These are phyloP conservation scores for Penicillium macrosclerotiorum DNA, from an alignment of 495 filamentous ascomycete species.

Conservation along the genomic window DNA sequence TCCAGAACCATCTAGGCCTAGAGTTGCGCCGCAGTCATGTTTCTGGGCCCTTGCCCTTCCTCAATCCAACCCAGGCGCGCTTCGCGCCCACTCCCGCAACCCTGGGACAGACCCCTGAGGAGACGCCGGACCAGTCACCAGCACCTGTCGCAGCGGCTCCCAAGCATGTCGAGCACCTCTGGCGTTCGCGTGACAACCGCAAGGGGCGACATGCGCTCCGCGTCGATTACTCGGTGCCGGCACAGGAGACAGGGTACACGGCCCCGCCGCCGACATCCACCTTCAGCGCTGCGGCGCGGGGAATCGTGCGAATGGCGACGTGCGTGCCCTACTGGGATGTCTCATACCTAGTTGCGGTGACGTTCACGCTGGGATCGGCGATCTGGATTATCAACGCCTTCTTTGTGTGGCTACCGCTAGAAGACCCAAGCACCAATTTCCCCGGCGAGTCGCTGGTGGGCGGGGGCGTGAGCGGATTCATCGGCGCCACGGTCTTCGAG, in stretches of 20 bases:
- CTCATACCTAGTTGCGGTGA: conserved; percentile 61
- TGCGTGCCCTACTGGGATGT: conserved; percentile 66
- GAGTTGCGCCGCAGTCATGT: conserved; percentile 13
- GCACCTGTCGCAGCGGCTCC: conserved; percentile 4
- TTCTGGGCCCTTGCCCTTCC: conserved; percentile 19
- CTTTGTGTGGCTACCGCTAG: conserved; percentile 63
- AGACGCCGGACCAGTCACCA: background rate
- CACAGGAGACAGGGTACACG: conserved; percentile 23
- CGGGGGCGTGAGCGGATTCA: conserved; percentile 63
- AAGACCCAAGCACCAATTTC: conserved; percentile 54
- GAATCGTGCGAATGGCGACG: conserved; percentile 55
- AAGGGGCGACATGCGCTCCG: conserved; percentile 64
- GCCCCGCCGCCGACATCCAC: conserved; percentile 46
- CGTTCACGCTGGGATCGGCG: conserved; percentile 63
- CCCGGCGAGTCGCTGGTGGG: conserved; percentile 46
- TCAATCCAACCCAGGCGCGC: conserved; percentile 23
- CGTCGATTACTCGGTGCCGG: conserved; percentile 32
- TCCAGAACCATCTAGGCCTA: conserved; percentile 9
- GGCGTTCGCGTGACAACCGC: conserved; percentile 68
- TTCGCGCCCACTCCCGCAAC: conserved; percentile 4
- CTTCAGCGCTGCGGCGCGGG: conserved; percentile 33
- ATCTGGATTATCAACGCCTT: conserved; percentile 69
- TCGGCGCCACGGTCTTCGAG: conserved; percentile 70
- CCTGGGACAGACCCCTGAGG: background rate
- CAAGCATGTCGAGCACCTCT: conserved; percentile 38